Evolutionary conservation across 805 yeast genomes (phyloP).

Genomic region (Metschnikowia peoriensis): DNA sequence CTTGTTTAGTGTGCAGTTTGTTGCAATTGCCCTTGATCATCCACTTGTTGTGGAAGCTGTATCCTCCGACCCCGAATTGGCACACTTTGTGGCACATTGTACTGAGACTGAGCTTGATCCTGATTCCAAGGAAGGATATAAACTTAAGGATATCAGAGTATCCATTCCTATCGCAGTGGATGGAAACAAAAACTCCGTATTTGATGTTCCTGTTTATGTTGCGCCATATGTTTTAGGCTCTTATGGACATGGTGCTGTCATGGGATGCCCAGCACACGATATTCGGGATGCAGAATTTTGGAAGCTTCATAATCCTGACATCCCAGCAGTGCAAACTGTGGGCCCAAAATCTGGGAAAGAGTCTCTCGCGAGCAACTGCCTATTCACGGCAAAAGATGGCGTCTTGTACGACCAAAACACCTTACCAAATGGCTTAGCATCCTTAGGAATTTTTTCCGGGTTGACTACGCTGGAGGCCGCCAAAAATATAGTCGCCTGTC

Average conservation of each 20-base stretch:
- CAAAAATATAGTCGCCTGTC: slow-evolving; percentile 37
- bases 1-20: slow-evolving; percentile 72
- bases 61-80: slow-evolving; percentile 38
- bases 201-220: slow-evolving; percentile 68
- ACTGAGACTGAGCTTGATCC: slow-evolving; percentile 41
- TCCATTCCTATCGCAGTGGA: slow-evolving; percentile 57
- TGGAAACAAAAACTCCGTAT: slow-evolving; percentile 16
- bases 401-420: slow-evolving; percentile 29
- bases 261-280: slow-evolving; percentile 98
- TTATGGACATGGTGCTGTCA: slow-evolving; percentile 92
- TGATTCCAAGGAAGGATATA: slow-evolving; percentile 52
- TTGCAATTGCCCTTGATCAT: slow-evolving; percentile 77
- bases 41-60: slow-evolving; percentile 49
- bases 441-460: slow-evolving; percentile 47
- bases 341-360: slow-evolving; percentile 33
- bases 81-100: slow-evolving; percentile 46
- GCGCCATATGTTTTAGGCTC: slow-evolving; percentile 87
- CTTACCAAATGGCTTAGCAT: slow-evolving; percentile 25
- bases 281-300: slow-evolving; percentile 81
- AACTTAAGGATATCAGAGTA: slow-evolving; percentile 43
- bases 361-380: slow-evolving; percentile 23
- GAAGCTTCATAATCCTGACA: slow-evolving; percentile 54
- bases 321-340: slow-evolving; percentile 43
- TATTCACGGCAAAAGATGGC: slow-evolving; percentile 51
- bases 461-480: slow-evolving; percentile 52